Evolutionary conservation across 306 rosid species (phyloP), one percentile per base, ranked within the genome.

Genomic region (Canavalia ensiformis): DNA sequence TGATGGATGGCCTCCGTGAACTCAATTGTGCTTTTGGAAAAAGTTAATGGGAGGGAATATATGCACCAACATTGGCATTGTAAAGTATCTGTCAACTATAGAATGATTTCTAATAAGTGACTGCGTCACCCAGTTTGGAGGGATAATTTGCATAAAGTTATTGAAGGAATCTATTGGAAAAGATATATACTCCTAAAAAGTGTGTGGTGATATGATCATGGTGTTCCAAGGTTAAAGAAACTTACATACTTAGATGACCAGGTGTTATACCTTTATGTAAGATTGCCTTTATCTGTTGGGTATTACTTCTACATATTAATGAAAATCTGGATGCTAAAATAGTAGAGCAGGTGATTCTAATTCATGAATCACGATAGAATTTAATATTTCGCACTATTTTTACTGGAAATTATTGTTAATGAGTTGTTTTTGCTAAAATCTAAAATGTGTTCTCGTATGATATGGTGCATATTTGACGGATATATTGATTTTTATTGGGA

Each of bases 21-120:
- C 84, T 84, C 85, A 65, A 81, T 54, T 46, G 77, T 81, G 83
- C 74, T 89, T 88, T 84, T 80, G 79, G 87, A 87, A 87, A 18
- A 91, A 91, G 90, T 88, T 84, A 88, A 81, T 85, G 59, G 83
- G 81, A 73, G 82, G 90, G 97, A 91, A 93, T 93, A 91, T 91
- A 93, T 91, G 90, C 91, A 86, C 68, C 5, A 76, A 84, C 83
- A 87, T 84, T 84, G 78, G 83, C 77, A 47, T 81, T 78, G 50
- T 85, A 87, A 89, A 87, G 97, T 89, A 89, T 68, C 82, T 84
- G 87, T 81, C 91, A 84, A 75, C 75, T 77, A 74, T 76, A 79
- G 82, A 87, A 89, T 86, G 87, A 87, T 88, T 83, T 88, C 84
- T 88, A 64, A 37, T 64, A 51, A 74, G 77, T 82, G 85, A 75